Base-by-base conservation (phyloP, 2,329 filamentous ascomycete species). In the Phialocephala sp. region DNA sequence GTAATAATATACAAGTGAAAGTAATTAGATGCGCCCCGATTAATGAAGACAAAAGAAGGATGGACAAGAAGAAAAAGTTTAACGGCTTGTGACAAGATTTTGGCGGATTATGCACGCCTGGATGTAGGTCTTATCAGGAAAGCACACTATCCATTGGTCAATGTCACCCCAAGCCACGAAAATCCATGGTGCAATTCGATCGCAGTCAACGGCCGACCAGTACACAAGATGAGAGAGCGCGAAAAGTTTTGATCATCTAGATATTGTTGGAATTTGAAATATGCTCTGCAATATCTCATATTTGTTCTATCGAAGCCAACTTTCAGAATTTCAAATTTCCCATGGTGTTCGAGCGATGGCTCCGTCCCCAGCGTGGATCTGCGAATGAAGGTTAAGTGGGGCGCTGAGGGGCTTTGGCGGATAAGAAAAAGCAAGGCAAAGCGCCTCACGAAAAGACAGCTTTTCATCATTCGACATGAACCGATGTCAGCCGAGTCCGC, bases 81-180 rank as follows among this genome's bases (percentile, higher is more conserved):
- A 47, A 60, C 27, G 35, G 43, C 58, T 50, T 60, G 58, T 50
- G 58, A 60, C 58, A 59, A 59, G 57, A 45, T 45, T 11, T 18
- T 50, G 45, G 45, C 45, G 45, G 45, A 20, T 22, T 50, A 50
- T 50, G 45, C 45, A 50, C 45, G 27, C 4, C 20, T 50, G 37
- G 20, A 37, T n/a, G 20, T 27, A 43, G 57, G 37, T 59, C 39
- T 65, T 62, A 57, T 57, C 52, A 56, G 54, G 41, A 37, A 47
- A 39, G 52, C 37, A 54, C 18, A 9, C n/a, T 32, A 54, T 54
- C 50, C 32, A 62, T 62, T 62, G 35, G 60, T 58, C 52, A 62
- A 62, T 62, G 11, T 36, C 18, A 27, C 5, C 36, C 8, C 18
- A 39, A 24, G 60, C 60, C 60, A 55, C 47, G 54, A 41, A 55